Evolutionary conservation across 225 moss, liverwort and hornwort genomes (phyloP).

Genomic region (Marchantia polymorpha): DNA sequence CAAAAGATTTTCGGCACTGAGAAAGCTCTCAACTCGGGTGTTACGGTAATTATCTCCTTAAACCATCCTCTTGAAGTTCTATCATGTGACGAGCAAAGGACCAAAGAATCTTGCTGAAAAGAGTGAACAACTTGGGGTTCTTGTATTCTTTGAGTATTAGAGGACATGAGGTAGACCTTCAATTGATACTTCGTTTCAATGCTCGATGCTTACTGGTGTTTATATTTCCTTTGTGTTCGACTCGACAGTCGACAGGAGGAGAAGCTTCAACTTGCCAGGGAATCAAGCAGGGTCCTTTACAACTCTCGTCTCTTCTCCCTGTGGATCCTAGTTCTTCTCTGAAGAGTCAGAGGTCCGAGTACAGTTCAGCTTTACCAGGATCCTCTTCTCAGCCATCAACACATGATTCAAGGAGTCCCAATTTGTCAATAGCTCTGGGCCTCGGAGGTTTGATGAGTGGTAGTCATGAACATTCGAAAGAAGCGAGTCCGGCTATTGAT

Average conservation of each 20-base stretch:
- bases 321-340: constrained; percentile 21
- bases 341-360: constrained; percentile 25
- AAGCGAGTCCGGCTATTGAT: constrained; percentile 22
- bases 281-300: constrained; percentile 21
- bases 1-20: constrained; percentile 34
- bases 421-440: constrained; percentile 41
- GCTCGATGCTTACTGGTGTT: background rate
- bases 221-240: background rate
- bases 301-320: constrained; percentile 14
- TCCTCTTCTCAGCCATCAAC: constrained; percentile 13
- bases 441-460: constrained; percentile 14
- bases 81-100: too few relatives aligned
- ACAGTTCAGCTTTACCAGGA: background rate
- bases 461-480: constrained; percentile 13
- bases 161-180: too few relatives aligned
- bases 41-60: constrained; percentile 14
- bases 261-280: constrained; percentile 21
- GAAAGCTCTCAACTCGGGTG: constrained; percentile 12
- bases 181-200: too few relatives aligned
- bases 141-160: background rate
- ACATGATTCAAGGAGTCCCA: constrained; percentile 28
- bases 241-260: constrained; percentile 31
- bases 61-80: too few relatives aligned
- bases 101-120: background rate
- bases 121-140: background rate